These are phyloP conservation scores for Neofusicoccum kwambonambiense DNA, from an alignment of 2,329 filamentous ascomycete species.

Conservation along the genomic window DNA sequence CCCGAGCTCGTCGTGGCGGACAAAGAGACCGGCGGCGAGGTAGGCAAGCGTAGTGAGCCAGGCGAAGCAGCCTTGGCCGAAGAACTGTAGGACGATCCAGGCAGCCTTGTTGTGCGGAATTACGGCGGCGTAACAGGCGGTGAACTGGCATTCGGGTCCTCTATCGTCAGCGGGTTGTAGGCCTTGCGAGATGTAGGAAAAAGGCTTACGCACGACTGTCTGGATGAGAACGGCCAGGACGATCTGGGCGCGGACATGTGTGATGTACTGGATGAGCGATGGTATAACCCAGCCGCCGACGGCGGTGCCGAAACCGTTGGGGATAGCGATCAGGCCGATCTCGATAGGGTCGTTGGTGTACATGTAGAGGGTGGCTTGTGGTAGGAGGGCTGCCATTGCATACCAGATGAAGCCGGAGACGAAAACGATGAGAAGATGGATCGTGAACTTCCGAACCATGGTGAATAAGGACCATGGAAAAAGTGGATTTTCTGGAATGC, in stretches of 20 bases:
- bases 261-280: constrained; percentile 23
- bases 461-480: constrained; percentile 31
- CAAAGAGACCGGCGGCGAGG: not conserved
- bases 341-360: constrained; percentile 24
- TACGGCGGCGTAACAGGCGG: constrained; percentile 25
- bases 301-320: constrained; percentile 21
- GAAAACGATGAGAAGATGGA: constrained; percentile 28
- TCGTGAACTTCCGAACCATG: constrained; percentile 28
- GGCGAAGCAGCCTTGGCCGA: constrained; percentile 20
- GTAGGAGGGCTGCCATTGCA: constrained; percentile 23
- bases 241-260: constrained; percentile 23
- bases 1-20: constrained; percentile 25
- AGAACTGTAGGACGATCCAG: constrained; percentile 22
- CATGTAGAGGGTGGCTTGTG: constrained; percentile 24
- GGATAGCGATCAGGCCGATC: constrained; percentile 24
- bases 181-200: too few relatives aligned
- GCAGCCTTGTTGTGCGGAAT: constrained; percentile 23
- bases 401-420: constrained; percentile 32
- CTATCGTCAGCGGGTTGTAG: too few relatives aligned
- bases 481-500: constrained; percentile 24
- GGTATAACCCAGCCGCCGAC: constrained; percentile 23
- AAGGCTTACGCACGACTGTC: constrained; percentile 15
- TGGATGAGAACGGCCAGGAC: constrained; percentile 25
- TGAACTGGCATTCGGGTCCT: constrained; percentile 14
- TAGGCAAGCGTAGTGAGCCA: not conserved